phyloP scores from a whole-genome alignment of 371 early-diverging fungal species.

The Funneliformis caledonium region DNA sequence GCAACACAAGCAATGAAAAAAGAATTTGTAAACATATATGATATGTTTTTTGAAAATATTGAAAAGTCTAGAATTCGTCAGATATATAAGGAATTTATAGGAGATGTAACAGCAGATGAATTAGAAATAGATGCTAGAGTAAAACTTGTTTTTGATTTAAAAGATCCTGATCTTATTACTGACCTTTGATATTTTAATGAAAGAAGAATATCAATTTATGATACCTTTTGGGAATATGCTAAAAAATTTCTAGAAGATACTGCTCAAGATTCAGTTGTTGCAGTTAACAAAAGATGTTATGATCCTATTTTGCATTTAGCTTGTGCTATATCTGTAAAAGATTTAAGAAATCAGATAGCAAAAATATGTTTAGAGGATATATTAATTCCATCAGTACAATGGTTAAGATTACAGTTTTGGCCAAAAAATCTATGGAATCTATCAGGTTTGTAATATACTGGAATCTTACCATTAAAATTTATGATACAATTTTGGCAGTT shows the following conservation, averaged over 20 bases:
- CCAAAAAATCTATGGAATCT: too few relatives aligned
- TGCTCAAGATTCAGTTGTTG: not conserved
- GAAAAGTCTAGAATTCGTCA: not conserved
- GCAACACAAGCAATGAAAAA: not conserved
- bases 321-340: not conserved
- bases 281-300: too few relatives aligned
- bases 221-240: not conserved
- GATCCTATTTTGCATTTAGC: not conserved
- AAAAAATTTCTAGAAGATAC: not conserved
- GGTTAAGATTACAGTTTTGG: too few relatives aligned
- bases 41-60: too few relatives aligned
- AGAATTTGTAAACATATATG: not conserved
- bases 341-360: not conserved
- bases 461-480: not conserved
- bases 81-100: not conserved
- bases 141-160: not conserved
- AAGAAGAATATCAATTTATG: not conserved
- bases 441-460: too few relatives aligned
- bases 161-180: too few relatives aligned
- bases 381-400: not conserved
- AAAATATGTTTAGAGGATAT: not conserved
- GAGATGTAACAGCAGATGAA: not conserved
- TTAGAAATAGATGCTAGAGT: not conserved
- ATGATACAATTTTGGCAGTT: not conserved
- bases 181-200: not conserved